Evolutionary conservation across 2,329 filamentous ascomycete species (phyloP).

Genomic region (Phialocephala sp.): DNA sequence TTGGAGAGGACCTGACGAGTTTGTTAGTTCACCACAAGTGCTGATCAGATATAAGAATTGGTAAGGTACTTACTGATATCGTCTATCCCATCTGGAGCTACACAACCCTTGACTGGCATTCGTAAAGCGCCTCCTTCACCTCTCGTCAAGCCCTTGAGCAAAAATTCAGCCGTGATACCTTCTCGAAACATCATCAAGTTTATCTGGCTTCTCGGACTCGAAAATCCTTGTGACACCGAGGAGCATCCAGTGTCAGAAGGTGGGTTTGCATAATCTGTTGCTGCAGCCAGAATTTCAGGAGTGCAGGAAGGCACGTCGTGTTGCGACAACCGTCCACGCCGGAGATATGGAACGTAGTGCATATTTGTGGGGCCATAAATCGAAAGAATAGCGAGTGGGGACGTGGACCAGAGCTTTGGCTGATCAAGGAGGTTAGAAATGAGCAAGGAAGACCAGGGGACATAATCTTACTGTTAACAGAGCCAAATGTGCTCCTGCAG

Average conservation of each 20-base stretch:
- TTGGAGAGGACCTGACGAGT: conserved; percentile 25
- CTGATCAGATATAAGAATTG: background rate
- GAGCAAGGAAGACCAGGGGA: background rate
- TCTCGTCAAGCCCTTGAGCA: conserved; percentile 24
- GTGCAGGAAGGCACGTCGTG: conserved; percentile 15
- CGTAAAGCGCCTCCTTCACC: conserved; percentile 18
- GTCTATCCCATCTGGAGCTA: conserved; percentile 27
- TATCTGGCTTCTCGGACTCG: conserved; percentile 23
- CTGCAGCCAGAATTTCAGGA: conserved; percentile 20
- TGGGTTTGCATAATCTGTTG: conserved; percentile 19
- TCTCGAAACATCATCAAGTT: conserved; percentile 23
- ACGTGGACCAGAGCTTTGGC: conserved; percentile 30
- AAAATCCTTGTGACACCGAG: conserved; percentile 12
- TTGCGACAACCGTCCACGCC: conserved; percentile 19
- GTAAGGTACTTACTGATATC: conserved; percentile 27
- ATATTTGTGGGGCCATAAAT: conserved; percentile 31
- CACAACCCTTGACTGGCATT: conserved; percentile 24
- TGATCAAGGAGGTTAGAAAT: conserved; percentile 6
- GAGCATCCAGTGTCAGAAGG: conserved; percentile 22
- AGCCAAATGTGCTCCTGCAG: conserved; percentile 30
- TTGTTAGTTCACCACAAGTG: background rate
- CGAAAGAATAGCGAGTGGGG: conserved; percentile 25
- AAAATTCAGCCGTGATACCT: conserved; percentile 24
- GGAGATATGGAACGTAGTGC: conserved; percentile 17
- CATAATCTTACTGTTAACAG: conserved; percentile 27